A percentile compares a stretch with the other conserved stretches of the same genome.
Evolutionary conservation across 768 basidiomycete genomes (phyloP).

Genomic region (Amanita exitialis): DNA sequence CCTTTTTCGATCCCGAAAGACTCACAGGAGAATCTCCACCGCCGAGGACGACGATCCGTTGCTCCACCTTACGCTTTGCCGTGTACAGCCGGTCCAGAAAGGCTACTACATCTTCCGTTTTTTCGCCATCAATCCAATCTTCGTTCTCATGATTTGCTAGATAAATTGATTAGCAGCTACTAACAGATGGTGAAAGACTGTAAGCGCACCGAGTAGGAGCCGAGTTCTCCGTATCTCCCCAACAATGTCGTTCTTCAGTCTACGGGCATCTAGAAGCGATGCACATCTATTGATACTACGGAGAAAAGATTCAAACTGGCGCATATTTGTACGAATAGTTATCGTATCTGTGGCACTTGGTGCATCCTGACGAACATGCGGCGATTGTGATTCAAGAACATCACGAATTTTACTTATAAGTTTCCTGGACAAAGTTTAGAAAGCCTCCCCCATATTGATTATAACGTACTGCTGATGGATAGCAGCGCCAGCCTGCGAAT

Average conservation of each 20-base stretch:
- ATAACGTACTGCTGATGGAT: constrained; percentile 37
- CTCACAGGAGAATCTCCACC: constrained; percentile 54
- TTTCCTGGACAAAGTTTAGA: constrained; percentile 39
- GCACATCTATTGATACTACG: constrained; percentile 75
- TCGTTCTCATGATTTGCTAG: constrained; percentile 80
- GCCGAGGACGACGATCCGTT: constrained; percentile 73
- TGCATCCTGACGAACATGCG: constrained; percentile 36
- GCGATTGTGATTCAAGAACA: constrained; percentile 72
- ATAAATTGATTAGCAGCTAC: background rate
- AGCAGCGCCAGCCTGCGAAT: constrained; percentile 35
- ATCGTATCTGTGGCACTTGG: constrained; percentile 55
- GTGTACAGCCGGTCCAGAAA: constrained; percentile 84
- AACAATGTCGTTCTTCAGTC: constrained; percentile 86
- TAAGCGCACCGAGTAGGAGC: constrained; percentile 48
- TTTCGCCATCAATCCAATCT: constrained; percentile 82
- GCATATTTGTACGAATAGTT: constrained; percentile 69
- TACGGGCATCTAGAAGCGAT: constrained; percentile 79
- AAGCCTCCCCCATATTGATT: background rate
- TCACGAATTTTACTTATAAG: constrained; percentile 83
- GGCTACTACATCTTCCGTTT: constrained; percentile 75
- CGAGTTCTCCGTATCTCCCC: constrained; percentile 85
- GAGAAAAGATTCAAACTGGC: constrained; percentile 88
- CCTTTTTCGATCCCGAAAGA: background rate
- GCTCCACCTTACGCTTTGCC: constrained; percentile 82
- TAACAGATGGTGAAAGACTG: background rate